These are phyloP conservation scores for Termitomyces sp. DNA, from an alignment of 768 basidiomycete species.

Conservation along the genomic window DNA sequence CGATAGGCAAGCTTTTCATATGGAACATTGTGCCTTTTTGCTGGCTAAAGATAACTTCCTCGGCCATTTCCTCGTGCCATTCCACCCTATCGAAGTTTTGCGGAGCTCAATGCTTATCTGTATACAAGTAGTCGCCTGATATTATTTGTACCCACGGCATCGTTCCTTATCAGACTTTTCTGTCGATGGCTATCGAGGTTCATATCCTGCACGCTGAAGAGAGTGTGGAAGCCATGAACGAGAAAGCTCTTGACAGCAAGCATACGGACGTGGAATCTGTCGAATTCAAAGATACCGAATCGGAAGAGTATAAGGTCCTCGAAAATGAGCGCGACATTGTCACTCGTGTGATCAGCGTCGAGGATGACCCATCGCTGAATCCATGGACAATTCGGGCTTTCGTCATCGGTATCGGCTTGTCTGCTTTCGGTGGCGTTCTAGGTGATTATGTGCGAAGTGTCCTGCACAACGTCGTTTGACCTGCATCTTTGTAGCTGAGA, in stretches of 20 bases:
- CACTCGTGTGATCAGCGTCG: constrained; percentile 38
- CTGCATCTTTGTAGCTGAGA: constrained; percentile 33
- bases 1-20: background rate
- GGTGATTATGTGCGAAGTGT: constrained; percentile 21
- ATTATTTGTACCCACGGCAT: background rate
- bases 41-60: background rate
- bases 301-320: constrained; percentile 25
- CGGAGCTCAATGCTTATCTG: background rate
- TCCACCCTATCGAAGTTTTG: background rate
- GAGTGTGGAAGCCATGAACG: constrained; percentile 10
- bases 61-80: background rate
- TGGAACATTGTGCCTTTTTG: background rate
- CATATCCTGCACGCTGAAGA: background rate
- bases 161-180: background rate
- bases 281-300: constrained; percentile 16
- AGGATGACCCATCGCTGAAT: constrained; percentile 39
- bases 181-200: constrained; percentile 2
- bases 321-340: constrained; percentile 40
- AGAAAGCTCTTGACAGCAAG: constrained; percentile 23
- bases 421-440: constrained; percentile 43
- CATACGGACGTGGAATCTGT: constrained; percentile 29
- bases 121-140: background rate
- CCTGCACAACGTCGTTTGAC: constrained; percentile 3
- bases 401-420: constrained; percentile 40
- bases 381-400: constrained; percentile 43